Evolutionary conservation across 495 filamentous ascomycete species (phyloP).

Genomic region (Lepraria neglecta): DNA sequence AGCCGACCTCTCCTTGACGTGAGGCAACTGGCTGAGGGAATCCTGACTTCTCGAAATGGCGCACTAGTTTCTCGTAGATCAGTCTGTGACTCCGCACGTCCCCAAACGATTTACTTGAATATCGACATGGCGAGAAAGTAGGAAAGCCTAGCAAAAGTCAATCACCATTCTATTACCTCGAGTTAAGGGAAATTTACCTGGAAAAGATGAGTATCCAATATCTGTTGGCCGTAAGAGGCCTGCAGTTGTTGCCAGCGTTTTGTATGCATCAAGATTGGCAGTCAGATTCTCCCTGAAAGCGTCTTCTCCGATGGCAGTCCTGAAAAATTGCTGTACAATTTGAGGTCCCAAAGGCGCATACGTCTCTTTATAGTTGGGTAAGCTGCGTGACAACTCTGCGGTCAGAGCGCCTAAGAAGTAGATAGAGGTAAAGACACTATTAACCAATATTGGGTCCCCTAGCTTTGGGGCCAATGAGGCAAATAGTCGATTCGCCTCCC

Average conservation of each 20-base stretch:
- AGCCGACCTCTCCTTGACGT: constrained; percentile 13
- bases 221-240: constrained; percentile 18
- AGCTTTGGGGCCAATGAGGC: constrained; percentile 15
- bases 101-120: constrained; percentile 16
- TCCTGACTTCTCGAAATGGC: constrained; percentile 17
- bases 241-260: constrained; percentile 15
- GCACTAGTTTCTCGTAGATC: constrained; percentile 8
- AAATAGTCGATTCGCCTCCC: constrained; percentile 18
- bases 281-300: constrained; percentile 19
- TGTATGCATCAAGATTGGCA: constrained; percentile 20
- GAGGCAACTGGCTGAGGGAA: constrained; percentile 10
- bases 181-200: not conserved
- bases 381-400: constrained; percentile 14
- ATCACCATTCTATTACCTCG: no score
- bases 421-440: constrained; percentile 18
- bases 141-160: constrained; percentile 8
- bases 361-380: constrained; percentile 17
- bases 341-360: constrained; percentile 7
- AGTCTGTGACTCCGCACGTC: constrained; percentile 15
- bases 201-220: constrained; percentile 16
- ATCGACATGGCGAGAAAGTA: constrained; percentile 7
- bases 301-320: constrained; percentile 17
- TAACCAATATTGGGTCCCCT: constrained; percentile 16
- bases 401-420: constrained; percentile 19
- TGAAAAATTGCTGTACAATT: constrained; percentile 19